phyloP scores from a whole-genome alignment of 1,284 basidiomycete species.

The Ceratobasidium sp. region DNA sequence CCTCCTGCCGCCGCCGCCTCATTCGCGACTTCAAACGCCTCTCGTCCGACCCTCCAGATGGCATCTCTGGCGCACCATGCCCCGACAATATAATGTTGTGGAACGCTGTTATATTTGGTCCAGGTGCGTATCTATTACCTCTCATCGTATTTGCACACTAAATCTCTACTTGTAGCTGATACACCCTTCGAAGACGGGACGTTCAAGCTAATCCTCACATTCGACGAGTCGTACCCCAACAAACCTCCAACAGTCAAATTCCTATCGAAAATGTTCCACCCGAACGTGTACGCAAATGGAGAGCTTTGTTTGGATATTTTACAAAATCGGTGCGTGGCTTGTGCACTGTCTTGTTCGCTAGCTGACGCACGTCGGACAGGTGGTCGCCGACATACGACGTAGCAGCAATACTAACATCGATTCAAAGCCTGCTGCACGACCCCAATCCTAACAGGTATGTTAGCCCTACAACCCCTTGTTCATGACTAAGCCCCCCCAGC shows the following conservation, averaged over 20 bases:
- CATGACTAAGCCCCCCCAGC: constrained; percentile 53
- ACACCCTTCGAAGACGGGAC: constrained; percentile 99
- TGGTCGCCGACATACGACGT: constrained; percentile 99
- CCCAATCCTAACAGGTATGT: constrained; percentile 87
- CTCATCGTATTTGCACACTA: not conserved
- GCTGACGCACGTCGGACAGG: constrained; percentile 5
- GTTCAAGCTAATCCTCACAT: constrained; percentile 93
- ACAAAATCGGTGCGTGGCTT: constrained; percentile 71
- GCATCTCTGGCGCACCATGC: constrained; percentile 95
- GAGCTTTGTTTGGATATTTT: constrained; percentile 98
- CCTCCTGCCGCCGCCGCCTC: constrained; percentile 85
- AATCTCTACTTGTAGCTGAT: constrained; percentile 66
- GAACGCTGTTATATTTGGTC: constrained; percentile 99
- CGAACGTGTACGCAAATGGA: constrained; percentile 97
- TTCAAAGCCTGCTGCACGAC: constrained; percentile 94
- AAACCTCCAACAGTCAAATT: constrained; percentile 98
- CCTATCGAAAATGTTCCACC: constrained; percentile 97
- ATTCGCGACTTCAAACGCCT: constrained; percentile 97
- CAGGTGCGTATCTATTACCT: constrained; percentile 63
- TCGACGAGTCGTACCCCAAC: constrained; percentile 98
- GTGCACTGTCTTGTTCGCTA: not conserved
- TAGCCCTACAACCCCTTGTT: not conserved
- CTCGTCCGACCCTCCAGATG: constrained; percentile 91
- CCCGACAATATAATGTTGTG: constrained; percentile 99
- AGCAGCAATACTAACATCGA: constrained; percentile 94